Evolutionary conservation across 208 protist species (phyloP), one percentile per base, ranked within the genome.

Genomic region (Porcisia hertigi): DNA sequence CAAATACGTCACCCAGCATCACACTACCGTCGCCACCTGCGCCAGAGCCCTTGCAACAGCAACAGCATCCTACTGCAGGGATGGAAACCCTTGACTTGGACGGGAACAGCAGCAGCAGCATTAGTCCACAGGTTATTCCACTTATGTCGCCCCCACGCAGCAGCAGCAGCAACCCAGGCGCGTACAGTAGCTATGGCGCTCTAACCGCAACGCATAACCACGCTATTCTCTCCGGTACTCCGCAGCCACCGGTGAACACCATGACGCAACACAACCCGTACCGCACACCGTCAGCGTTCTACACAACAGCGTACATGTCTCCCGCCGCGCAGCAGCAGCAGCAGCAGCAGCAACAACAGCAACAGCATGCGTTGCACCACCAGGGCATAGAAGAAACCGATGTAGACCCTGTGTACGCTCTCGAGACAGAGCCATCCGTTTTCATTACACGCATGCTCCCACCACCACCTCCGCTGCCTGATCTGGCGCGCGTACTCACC

Each of bases 401-500:
- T 49, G 55, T 65, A 0, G 70, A 76, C 25, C 70, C 76, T 18
- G 70, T 76, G 43, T 73, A 80, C 59, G 49, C 57, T 41, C 73
- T 85, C 59, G 81, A 75, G 52, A 18, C 67, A 6, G 75, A 75
- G 7, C 75, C 81, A 34, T 85, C 81, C 18, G 55, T 71, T 25
- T 85, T 85, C 63, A 71, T 85, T 20, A 64, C 65, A 60, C 76
- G 73, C 47, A 59, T 85, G 41, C 66, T 85, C 53, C 81, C 81
- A 11, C 81, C 81, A 43, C 81, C 81, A 45, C 81, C 81, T 47
- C 77, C 81, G 64, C 77, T 80, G 72, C 76, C 72, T 30, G 81
- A 80, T 18, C 60, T 85, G 53, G 71, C 60, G 12, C 77, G 77
- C 18, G 71, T 81, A 25, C 67, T 81, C 45, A 80, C 81, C n/a